A percentile compares a stretch with the other conserved stretches of the same genome.
These are phyloP conservation scores for Royoungia palumana DNA, from an alignment of 768 basidiomycete species.

Conservation along the genomic window DNA sequence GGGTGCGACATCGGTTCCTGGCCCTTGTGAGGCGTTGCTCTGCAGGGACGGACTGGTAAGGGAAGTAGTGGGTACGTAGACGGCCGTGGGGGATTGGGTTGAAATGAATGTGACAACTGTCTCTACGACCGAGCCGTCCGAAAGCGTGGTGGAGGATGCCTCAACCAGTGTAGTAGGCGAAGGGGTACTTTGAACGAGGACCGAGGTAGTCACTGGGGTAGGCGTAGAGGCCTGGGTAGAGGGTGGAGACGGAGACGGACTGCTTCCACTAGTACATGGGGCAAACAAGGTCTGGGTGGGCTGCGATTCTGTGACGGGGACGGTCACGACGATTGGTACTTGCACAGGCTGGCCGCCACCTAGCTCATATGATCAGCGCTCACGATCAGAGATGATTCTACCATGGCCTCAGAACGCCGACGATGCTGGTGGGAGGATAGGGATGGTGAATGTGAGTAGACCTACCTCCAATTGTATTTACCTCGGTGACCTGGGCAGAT, in stretches of 20 bases:
- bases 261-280: slow-evolving; percentile 30
- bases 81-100: slow-evolving; percentile 31
- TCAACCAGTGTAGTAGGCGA: slow-evolving; percentile 32
- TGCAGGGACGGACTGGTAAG: slow-evolving; percentile 14
- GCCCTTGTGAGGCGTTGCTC: slow-evolving; percentile 13
- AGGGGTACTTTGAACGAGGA: slow-evolving; percentile 30
- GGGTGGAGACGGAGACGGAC: slow-evolving; percentile 9
- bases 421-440: background rate
- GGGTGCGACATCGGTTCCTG: slow-evolving; percentile 37
- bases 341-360: slow-evolving; percentile 33
- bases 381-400: background rate
- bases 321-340: slow-evolving; percentile 40
- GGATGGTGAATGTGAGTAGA: slow-evolving; percentile 1
- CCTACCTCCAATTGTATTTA: slow-evolving; percentile 37
- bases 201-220: slow-evolving; percentile 18
- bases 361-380: slow-evolving; percentile 16
- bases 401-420: slow-evolving; percentile 13
- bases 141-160: slow-evolving; percentile 34
- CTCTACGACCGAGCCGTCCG: slow-evolving; percentile 40
- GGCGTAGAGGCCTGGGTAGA: slow-evolving; percentile 4
- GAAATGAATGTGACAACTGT: slow-evolving; percentile 37
- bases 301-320: slow-evolving; percentile 29
- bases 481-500: slow-evolving; percentile 23
- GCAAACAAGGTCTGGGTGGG: slow-evolving; percentile 42
- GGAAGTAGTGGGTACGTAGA: slow-evolving; percentile 24